Evolutionary conservation across 2,329 filamentous ascomycete genomes (phyloP), one percentile per base, ranked within the genome.

Genomic region (Fusarium compactum): DNA sequence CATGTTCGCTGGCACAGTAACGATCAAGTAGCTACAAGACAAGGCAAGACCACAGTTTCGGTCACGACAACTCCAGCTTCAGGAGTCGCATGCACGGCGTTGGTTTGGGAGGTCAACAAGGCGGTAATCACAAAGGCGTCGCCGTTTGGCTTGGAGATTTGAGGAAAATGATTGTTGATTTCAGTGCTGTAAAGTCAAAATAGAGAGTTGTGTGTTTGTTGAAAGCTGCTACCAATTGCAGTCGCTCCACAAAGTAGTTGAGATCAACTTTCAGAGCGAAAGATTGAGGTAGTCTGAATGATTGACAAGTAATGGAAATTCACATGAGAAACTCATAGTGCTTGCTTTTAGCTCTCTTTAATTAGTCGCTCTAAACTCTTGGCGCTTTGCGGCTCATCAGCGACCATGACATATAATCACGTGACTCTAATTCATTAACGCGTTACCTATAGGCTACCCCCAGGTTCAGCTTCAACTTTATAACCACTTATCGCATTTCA

Each of bases 71-170:
- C 64, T 71, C 68, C 68, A 45, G 52, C 68, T 71, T 66, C 66
- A 70, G 70, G 72, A 65, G 66, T 71, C 76, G 74, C 76, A 78
- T 78, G 74, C 70, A 70, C 62, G 77, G 76, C 77, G 77, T 78
- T 78, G 71, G 70, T 65, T 69, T 71, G 70, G 69, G 63, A 69
- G 67, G 65, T 73, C 65, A 68, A 69, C 63, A 64, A 70, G 72
- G 69, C 60, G 65, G 67, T 73, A 73, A 76, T 72, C 66, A 70
- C 55, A 70, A 74, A 57, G 76, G 73, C 74, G 74, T 74, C 73
- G 71, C 67, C 62, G 63, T 71, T 71, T 71, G 71, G 70, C 69
- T 74, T 69, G 66, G 67, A 66, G 60, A 62, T 69, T 73, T 68
- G 58, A 57, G 50, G 64, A 27, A 62, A 62, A 52, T 47, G 58